These are phyloP conservation scores for Leccinum incarnatum DNA, from an alignment of 768 basidiomycete species.

Conservation along the genomic window DNA sequence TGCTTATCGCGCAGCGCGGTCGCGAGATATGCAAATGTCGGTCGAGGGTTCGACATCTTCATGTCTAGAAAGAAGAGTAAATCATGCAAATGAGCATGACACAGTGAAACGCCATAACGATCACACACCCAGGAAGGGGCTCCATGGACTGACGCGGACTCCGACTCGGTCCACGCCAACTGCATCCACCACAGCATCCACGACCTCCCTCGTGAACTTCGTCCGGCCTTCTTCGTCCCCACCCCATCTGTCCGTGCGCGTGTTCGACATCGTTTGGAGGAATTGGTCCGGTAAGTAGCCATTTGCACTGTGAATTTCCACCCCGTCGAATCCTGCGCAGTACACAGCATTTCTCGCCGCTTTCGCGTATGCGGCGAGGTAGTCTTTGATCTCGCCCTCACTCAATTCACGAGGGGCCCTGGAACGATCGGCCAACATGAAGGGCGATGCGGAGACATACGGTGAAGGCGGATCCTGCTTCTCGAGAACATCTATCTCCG, in stretches of 20 bases:
- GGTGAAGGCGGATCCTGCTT: slow-evolving; percentile 28
- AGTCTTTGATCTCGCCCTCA: slow-evolving; percentile 31
- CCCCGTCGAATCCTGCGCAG: slow-evolving; percentile 28
- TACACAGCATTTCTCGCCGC: slow-evolving; percentile 26
- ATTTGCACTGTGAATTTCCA: slow-evolving; percentile 36
- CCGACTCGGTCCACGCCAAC: slow-evolving; percentile 53
- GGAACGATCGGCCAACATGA: slow-evolving; percentile 18
- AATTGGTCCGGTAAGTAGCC: slow-evolving; percentile 29
- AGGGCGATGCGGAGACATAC: slow-evolving; percentile 35
- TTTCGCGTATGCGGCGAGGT: slow-evolving; percentile 24
- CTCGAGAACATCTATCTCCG: slow-evolving; percentile 32
- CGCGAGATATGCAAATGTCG: not conserved
- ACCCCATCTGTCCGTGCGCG: not conserved
- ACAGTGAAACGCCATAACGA: not conserved
- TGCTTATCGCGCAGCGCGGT: not conserved
- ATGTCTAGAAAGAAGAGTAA: not conserved
- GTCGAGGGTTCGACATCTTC: too few species aligned
- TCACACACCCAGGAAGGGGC: slow-evolving; percentile 34
- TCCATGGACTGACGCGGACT: slow-evolving; percentile 59
- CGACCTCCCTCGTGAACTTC: slow-evolving; percentile 49
- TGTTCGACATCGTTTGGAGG: not conserved
- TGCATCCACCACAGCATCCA: slow-evolving; percentile 31
- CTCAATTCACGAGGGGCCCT: slow-evolving; percentile 16
- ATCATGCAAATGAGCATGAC: not conserved
- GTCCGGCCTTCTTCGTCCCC: slow-evolving; percentile 48